Percentiles rank a stretch among this genome's conserved stretches.
Conservation (phyloP, 208 protist genomes). For the Acanthamoeba healyi region DNA sequence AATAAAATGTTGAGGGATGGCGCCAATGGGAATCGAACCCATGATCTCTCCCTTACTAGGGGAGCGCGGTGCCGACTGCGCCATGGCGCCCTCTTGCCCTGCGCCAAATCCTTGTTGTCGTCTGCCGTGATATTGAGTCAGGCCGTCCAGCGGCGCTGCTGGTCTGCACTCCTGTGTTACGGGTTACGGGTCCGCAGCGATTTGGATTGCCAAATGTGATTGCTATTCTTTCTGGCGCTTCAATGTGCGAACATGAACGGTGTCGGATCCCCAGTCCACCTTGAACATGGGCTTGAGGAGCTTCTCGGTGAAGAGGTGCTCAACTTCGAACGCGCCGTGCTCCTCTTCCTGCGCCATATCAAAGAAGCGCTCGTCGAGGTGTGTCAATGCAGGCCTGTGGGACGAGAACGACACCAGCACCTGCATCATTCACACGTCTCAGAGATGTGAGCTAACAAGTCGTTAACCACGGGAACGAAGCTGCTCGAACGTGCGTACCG, state of each 20-base stretch:
- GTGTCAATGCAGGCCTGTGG: constrained; percentile 69
- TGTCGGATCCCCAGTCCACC: constrained; percentile 81
- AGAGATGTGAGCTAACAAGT: not conserved
- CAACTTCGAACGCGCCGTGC: constrained; percentile 60
- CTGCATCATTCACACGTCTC: not conserved
- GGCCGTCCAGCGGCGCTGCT: no score
- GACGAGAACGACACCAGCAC: constrained; percentile 80
- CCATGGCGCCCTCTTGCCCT: no score
- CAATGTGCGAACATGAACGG: constrained; percentile 57
- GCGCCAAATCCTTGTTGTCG: no score
- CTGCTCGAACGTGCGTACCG: not conserved
- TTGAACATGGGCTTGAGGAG: constrained; percentile 80
- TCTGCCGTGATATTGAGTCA: no score
- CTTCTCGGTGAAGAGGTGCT: constrained; percentile 79
- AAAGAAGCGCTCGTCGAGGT: constrained; percentile 80
- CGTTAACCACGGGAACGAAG: not conserved
- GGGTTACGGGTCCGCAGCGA: no score
- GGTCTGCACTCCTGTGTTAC: no score
- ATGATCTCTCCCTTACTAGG: no score
- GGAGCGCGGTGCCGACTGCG: no score
- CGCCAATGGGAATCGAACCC: no score
- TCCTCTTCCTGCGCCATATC: constrained; percentile 32
- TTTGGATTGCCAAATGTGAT: no score
- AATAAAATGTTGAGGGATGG: no score
- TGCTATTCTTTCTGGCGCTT: no score